A percentile compares a stretch with the other conserved stretches of the same genome.
These are phyloP conservation scores for Phytopythium mirpurense DNA, from an alignment of 352 stramenopile genomes.

Conservation along the genomic window DNA sequence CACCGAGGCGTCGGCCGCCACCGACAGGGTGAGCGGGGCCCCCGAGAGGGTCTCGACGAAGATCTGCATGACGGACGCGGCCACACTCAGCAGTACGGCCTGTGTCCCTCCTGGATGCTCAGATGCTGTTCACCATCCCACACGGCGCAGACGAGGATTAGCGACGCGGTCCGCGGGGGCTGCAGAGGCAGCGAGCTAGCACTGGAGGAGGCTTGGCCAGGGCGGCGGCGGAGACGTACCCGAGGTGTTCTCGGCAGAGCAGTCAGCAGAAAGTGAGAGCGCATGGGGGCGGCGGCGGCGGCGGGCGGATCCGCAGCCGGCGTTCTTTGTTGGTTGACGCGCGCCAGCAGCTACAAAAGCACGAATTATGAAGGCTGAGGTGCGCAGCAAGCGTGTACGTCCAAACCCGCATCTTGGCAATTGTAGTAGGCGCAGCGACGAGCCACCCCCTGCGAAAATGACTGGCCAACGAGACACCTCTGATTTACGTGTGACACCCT, in stretches of 20 bases:
- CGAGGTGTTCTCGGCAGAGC: slow-evolving; percentile 83
- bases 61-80: slow-evolving; percentile 89
- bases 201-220: too few species aligned
- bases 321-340: neutral
- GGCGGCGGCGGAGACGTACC: slow-evolving; percentile 28
- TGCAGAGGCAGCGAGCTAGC: too few species aligned
- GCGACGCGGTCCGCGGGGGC: neutral
- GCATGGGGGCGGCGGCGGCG: neutral
- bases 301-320: neutral
- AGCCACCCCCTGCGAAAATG: neutral
- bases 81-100: slow-evolving; percentile 13
- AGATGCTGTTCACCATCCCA: slow-evolving; percentile 49
- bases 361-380: neutral
- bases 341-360: neutral
- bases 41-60: slow-evolving; percentile 90
- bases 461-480: neutral
- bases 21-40: slow-evolving; percentile 71
- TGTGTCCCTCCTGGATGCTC: slow-evolving; percentile 88
- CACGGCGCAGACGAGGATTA: slow-evolving; percentile 2
- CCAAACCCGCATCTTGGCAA: neutral
- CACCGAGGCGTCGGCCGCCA: slow-evolving; percentile 87
- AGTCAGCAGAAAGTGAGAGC: slow-evolving; percentile 90
- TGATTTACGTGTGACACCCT: neutral
- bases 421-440: neutral
- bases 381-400: neutral